Evolutionary conservation across 1,284 basidiomycete genomes (phyloP).

Genomic region (Cutaneotrichosporon cavernicola): DNA sequence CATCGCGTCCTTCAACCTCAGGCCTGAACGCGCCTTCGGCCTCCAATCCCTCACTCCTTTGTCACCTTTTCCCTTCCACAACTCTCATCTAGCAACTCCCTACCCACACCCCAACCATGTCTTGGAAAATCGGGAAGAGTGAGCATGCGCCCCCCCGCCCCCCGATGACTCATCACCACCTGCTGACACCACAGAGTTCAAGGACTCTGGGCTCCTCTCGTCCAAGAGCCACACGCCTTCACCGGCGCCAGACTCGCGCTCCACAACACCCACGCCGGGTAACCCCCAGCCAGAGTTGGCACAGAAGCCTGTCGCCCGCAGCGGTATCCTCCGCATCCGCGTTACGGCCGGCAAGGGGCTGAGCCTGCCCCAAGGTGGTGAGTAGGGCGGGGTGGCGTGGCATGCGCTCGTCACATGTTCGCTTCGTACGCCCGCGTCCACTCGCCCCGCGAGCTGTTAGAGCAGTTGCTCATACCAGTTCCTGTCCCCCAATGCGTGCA

Average conservation of each 20-base stretch:
- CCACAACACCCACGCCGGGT: conserved; percentile 53
- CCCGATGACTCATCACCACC: conserved; percentile 21
- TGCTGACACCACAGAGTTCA: conserved; percentile 42
- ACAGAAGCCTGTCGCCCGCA: conserved; percentile 49
- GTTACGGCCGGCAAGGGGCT: conserved; percentile 60
- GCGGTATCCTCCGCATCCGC: conserved; percentile 59
- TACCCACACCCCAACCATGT: conserved; percentile 39
- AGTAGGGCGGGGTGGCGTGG: conserved; percentile 23
- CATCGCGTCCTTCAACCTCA: not conserved
- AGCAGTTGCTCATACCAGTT: conserved; percentile 58
- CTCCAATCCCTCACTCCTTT: conserved; percentile 8
- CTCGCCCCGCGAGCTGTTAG: not conserved
- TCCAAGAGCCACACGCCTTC: conserved; percentile 35
- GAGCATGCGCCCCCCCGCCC: conserved; percentile 25
- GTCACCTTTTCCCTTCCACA: not conserved
- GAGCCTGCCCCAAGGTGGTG: conserved; percentile 55
- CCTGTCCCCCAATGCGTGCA: conserved; percentile 82
- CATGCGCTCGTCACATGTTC: not conserved
- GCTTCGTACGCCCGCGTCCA: not conserved
- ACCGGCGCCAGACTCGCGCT: conserved; percentile 41
- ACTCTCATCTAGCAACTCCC: not conserved
- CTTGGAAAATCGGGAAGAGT: conserved; percentile 57
- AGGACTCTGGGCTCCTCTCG: conserved; percentile 47
- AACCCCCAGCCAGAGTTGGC: conserved; percentile 46
- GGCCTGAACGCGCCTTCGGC: not conserved